Conservation (phyloP, 2,329 filamentous ascomycete genomes). For the Colletotrichum paranaense region DNA sequence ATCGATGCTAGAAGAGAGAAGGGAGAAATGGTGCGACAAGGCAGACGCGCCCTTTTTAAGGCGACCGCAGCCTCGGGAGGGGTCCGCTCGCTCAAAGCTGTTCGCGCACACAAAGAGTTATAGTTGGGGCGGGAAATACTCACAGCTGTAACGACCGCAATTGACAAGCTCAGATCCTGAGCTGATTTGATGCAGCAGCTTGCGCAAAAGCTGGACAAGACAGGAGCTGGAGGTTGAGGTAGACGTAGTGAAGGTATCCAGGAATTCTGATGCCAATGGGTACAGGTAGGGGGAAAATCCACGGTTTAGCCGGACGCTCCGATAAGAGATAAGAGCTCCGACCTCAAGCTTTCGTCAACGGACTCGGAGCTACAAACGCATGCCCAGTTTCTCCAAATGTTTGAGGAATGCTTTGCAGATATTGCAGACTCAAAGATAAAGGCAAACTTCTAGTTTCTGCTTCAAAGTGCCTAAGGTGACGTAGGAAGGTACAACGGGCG, state of each 20-base stretch:
- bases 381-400: no score
- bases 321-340: slow-evolving; percentile 34
- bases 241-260: slow-evolving; percentile 9
- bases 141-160: neutral
- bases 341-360: neutral
- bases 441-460: neutral
- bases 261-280: slow-evolving; percentile 16
- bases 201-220: slow-evolving; percentile 2
- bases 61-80: slow-evolving; percentile 19
- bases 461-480: neutral
- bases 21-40: slow-evolving; percentile 6
- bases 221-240: slow-evolving; percentile 10
- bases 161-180: slow-evolving; percentile 11
- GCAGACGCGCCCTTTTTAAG: slow-evolving; percentile 21
- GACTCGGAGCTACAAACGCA: no score
- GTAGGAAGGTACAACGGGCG: neutral
- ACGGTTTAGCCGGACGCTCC: slow-evolving; percentile 27
- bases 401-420: no score
- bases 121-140: neutral
- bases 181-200: slow-evolving; percentile 17
- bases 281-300: slow-evolving; percentile 5
- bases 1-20: neutral
- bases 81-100: slow-evolving; percentile 3
- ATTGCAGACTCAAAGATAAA: neutral
- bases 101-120: neutral